Evolutionary conservation across 805 yeast species (phyloP).

Genomic region (Metschnikowia orientalis): DNA sequence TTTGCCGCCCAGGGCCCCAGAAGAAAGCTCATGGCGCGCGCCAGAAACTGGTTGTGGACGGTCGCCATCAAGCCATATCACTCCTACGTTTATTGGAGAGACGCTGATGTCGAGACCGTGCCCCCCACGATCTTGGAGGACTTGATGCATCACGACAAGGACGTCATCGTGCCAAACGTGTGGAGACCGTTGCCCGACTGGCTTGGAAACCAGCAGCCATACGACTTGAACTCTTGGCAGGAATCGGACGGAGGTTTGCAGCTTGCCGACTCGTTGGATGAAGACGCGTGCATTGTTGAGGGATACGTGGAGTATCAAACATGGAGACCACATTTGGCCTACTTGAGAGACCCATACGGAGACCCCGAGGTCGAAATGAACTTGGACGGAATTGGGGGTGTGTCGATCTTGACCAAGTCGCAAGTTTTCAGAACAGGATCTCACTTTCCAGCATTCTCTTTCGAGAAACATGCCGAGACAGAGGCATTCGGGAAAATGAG

Average conservation of each 20-base stretch:
- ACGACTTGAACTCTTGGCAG: conserved; percentile 82
- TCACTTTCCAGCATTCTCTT: conserved; percentile 95
- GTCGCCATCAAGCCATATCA: conserved; percentile 89
- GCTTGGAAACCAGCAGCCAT: conserved; percentile 81
- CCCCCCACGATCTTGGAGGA: conserved; percentile 86
- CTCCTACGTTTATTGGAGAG: conserved; percentile 96
- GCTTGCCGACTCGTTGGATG: conserved; percentile 72
- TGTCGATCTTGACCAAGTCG: conserved; percentile 85
- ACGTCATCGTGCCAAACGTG: conserved; percentile 91
- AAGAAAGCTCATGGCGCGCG: conserved; percentile 91
- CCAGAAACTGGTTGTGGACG: conserved; percentile 88
- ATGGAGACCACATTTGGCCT: conserved; percentile 96
- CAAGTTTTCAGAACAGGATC: conserved; percentile 82
- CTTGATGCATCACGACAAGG: conserved; percentile 85
- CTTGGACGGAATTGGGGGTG: conserved; percentile 97
- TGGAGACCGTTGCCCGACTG: conserved; percentile 89
- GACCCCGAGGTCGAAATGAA: conserved; percentile 92
- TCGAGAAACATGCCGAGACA: conserved; percentile 94
- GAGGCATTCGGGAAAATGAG: conserved; percentile 94
- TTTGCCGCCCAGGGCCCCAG: conserved; percentile 95
- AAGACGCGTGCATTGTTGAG: conserved; percentile 94
- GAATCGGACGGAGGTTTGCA: conserved; percentile 79
- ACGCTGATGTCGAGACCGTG: conserved; percentile 91
- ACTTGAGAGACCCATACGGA: conserved; percentile 90
- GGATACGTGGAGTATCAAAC: conserved; percentile 97